Evolutionary conservation across 192 early-diverging fungal species (phyloP).

Genomic region (Coemansia sp.): DNA sequence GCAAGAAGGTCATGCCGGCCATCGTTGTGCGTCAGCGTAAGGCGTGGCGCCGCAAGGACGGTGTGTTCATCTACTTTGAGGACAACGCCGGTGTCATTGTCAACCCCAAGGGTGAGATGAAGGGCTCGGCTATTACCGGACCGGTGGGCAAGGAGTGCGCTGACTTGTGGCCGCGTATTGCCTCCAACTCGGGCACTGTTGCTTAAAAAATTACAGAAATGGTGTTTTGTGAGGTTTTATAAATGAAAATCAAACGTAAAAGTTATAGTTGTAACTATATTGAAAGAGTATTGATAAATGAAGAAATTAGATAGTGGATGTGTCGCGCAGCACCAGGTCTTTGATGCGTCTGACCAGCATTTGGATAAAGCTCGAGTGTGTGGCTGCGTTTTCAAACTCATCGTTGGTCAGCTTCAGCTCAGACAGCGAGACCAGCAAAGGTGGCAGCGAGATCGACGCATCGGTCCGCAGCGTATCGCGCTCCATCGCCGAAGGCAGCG

Average conservation of each 20-base stretch:
- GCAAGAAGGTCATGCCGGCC: conserved; percentile 99
- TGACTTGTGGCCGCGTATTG: conserved; percentile 99
- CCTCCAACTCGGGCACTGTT: conserved; percentile 84
- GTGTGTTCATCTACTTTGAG: conserved; percentile 99
- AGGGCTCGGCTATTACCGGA: conserved; percentile 99
- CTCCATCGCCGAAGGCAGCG: conserved; percentile 29
- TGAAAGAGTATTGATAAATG: not conserved
- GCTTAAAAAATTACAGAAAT: conserved; percentile 41
- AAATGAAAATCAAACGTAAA: not conserved
- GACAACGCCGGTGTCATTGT: conserved; percentile 99
- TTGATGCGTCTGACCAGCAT: conserved; percentile 50
- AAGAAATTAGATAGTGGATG: conserved; percentile 11
- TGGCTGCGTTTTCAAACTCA: conserved; percentile 26
- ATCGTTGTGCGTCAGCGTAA: conserved; percentile 99
- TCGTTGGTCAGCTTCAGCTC: conserved; percentile 40
- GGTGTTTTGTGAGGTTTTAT: not conserved
- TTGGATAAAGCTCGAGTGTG: conserved; percentile 49
- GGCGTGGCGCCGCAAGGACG: conserved; percentile 98
- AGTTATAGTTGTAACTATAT: not conserved
- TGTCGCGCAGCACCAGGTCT: conserved; percentile 48
- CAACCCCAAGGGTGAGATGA: conserved; percentile 99
- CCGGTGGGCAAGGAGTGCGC: conserved; percentile 99
- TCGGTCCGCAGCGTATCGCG: conserved; percentile 38
- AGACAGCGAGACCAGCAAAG: conserved; percentile 31
- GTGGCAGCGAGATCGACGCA: conserved; percentile 42